phyloP scores from a whole-genome alignment of 208 protist species.

The Leptomonas pyrrhocoris region DNA sequence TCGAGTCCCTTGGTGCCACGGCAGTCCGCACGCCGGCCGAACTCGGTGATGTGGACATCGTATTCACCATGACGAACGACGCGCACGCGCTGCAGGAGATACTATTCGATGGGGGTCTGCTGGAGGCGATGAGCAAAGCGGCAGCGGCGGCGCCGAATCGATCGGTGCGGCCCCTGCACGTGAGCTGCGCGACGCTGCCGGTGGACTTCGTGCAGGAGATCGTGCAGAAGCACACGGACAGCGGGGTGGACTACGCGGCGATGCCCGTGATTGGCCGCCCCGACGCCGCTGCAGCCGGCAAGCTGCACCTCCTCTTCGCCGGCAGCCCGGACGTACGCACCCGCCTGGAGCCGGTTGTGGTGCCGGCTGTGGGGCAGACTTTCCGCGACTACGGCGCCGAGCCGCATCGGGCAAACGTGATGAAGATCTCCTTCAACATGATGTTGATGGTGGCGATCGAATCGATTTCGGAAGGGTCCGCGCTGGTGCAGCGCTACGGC shows the following conservation, averaged over 20 bases:
- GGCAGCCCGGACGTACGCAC: conserved; percentile 5
- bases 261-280: conserved; percentile 39
- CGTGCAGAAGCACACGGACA: conserved; percentile 11
- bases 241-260: conserved; percentile 25
- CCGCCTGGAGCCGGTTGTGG: conserved; percentile 29
- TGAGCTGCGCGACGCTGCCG: conserved; percentile 35
- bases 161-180: conserved; percentile 26
- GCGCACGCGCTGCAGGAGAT: conserved; percentile 17
- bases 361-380: conserved; percentile 28
- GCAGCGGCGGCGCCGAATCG: conserved; percentile 4
- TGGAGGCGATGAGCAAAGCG: conserved; percentile 19
- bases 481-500: conserved; percentile 39
- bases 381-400: conserved; percentile 37
- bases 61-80: conserved; percentile 41
- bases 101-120: conserved; percentile 23
- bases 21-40: conserved; percentile 14
- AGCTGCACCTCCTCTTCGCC: conserved; percentile 37
- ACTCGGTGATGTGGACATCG: conserved; percentile 29
- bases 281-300: conserved; percentile 31
- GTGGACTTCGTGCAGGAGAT: conserved; percentile 20
- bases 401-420: conserved; percentile 28
- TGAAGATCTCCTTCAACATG: conserved; percentile 53
- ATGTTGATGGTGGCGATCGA: conserved; percentile 32
- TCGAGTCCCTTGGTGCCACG: conserved; percentile 17
- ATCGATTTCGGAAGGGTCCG: conserved; percentile 26